Evolutionary conservation across 176 grass and related monocot species (phyloP).

Genomic region (Rhynchospora pubera): DNA sequence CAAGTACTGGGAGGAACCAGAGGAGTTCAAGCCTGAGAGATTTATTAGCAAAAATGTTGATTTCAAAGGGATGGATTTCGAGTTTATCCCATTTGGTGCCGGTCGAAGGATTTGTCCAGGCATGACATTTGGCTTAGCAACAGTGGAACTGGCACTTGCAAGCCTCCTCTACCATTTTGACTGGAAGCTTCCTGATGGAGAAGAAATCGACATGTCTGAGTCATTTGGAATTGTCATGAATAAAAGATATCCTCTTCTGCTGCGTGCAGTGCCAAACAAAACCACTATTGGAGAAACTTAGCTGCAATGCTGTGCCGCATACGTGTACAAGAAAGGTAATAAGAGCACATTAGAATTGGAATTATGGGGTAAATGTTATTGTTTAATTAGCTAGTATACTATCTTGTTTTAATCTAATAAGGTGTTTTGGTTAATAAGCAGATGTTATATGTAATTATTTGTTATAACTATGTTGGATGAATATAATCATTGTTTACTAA

Average conservation of each 20-base stretch:
- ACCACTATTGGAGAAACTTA: background rate
- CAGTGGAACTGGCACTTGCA: background rate
- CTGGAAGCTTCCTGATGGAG: background rate
- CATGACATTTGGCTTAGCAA: slow-evolving; percentile 7
- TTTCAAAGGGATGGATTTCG: slow-evolving; percentile 29
- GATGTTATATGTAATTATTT: background rate
- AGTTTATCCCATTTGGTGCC: slow-evolving; percentile 27
- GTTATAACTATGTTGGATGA: too few species aligned
- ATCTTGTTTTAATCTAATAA: background rate
- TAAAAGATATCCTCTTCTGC: background rate
- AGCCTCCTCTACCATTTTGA: slow-evolving; percentile 10
- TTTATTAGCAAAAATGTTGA: slow-evolving; percentile 16
- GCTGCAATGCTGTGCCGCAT: background rate
- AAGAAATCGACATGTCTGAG: slow-evolving; percentile 11
- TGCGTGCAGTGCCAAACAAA: background rate
- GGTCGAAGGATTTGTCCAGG: slow-evolving; percentile 33
- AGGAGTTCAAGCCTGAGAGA: slow-evolving; percentile 29
- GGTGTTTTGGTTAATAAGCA: background rate
- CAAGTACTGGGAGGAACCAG: background rate
- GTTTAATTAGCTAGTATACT: background rate
- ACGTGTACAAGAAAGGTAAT: background rate
- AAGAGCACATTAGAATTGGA: background rate
- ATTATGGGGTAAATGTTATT: background rate
- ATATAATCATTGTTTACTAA: too few species aligned
- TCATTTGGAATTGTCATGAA: background rate